Base-by-base conservation (phyloP, 139 green algal species). In the Tetraselmis striata region DNA sequence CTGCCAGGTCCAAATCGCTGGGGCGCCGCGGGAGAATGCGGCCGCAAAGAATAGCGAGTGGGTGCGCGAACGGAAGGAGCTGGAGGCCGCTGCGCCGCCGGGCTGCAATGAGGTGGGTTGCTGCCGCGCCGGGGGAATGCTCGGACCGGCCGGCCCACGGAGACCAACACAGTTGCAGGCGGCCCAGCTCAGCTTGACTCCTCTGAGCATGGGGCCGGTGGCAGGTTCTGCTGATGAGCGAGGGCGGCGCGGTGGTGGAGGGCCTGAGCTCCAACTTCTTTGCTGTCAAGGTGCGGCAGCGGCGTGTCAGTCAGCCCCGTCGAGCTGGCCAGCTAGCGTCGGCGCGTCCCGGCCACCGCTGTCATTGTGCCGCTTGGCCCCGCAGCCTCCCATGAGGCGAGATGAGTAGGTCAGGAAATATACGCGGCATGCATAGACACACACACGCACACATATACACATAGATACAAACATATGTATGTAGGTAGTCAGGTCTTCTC, bases 41-140 rank as follows among this genome's bases (percentile, higher is more conserved):
- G 59, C 79, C 18, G 90, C 91, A 2, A 94, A 94, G 77, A 90
- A 94, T 83, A 91, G 86, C 32, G 90, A 93, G 80, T 94, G 91
- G 91, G 88, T 92, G 76, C 78, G 87, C 58, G 83, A 92, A 31
- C 84, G 91, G 28, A 79, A 82, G 77, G 82, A 76, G 1, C 82
- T 91, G 26, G 86, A 88, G 81, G 23, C 30, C 29, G n/a, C n/a
- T n/a, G n/a, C n/a, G n/a, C n/a, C n/a, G n/a, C n/a, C n/a, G n/a
- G n/a, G n/a, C n/a, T n/a, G n/a, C n/a, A n/a, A n/a, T n/a, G n/a
- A n/a, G n/a, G n/a, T n/a, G n/a, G n/a, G n/a, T n/a, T n/a, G n/a
- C n/a, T n/a, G n/a, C n/a, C n/a, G n/a, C n/a, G n/a, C n/a, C n/a
- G n/a, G n/a, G n/a, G n/a, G n/a, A n/a, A n/a, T n/a, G n/a, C n/a